Base-by-base conservation (phyloP, 148 eudicot species). In the Euryodendron excelsum region DNA sequence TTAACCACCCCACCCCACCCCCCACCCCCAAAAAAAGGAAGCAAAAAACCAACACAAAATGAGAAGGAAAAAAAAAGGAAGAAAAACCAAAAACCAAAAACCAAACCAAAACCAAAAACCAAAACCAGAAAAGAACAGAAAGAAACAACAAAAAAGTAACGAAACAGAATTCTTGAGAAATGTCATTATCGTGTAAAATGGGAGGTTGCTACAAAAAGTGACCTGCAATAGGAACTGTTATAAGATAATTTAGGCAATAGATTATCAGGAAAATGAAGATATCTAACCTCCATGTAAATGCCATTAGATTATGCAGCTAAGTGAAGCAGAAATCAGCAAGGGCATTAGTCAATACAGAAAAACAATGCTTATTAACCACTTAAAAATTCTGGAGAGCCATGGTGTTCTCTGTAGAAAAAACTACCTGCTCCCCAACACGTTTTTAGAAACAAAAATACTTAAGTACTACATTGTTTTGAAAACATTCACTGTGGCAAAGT, bases 391-490 rank as follows among this genome's bases (percentile, higher is more conserved):
- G 68, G 50, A 78, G 73, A 77, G 74, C 18, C 72, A 17, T 69
- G 75, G 60, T 47, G 50, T 68, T 82, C 64, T 11, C 56, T 4
- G 25, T 45, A 65, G 60, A 72, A 73, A 68, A 72, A 20, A 15
- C 73, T 36, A 69, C 80, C 44, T 21, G 78, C 66, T 77, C 75
- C 33, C 80, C 62, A 52, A 36, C 41, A 41, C 28, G 48, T 77
- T 67, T 80, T 80, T 37, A 25, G 50, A 84, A 69, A 73, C 78
- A 80, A 30, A 80, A 70, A 71, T 61, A 59, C 28, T 33, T 45
- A 71, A 82, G 58, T 80, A 84, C 81, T 73, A 82, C 62, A 85
- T 71, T 21, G 80, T 76, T 82, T 85, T 85, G 58, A 59, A 82
- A 82, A 76, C 33, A 61, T 30, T 75, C 55, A 39, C 28, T 27